Evolutionary conservation across 257 asterid genomes (phyloP).

Genomic region (Eustoma russellianum): DNA sequence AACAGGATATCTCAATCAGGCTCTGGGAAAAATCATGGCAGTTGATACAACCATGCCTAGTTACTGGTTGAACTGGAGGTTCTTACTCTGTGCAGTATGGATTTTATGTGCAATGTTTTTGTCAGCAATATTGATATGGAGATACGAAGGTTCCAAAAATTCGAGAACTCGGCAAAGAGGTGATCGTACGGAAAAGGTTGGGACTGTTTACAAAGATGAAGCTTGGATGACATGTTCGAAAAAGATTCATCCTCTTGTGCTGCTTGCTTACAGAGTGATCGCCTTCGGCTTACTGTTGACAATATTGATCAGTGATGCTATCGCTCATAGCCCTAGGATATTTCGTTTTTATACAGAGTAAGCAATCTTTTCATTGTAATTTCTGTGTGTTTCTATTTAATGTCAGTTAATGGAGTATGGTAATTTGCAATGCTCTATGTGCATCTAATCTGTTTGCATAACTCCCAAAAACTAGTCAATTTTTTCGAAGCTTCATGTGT

Average conservation of each 20-base stretch:
- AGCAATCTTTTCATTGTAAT: slow-evolving; percentile 15
- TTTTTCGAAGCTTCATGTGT: too few species aligned
- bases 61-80: slow-evolving; percentile 89
- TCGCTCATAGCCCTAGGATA: slow-evolving; percentile 26
- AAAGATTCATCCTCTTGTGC: slow-evolving; percentile 56
- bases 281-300: slow-evolving; percentile 46
- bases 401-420: too few species aligned
- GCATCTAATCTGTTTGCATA: too few species aligned
- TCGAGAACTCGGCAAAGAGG: slow-evolving; percentile 19
- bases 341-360: slow-evolving; percentile 71
- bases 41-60: slow-evolving; percentile 45
- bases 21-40: slow-evolving; percentile 41
- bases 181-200: slow-evolving; percentile 21
- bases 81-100: slow-evolving; percentile 57
- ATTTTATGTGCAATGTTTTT: slow-evolving; percentile 28
- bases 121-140: slow-evolving; percentile 58
- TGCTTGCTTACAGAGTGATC: slow-evolving; percentile 55
- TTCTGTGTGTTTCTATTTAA: too few species aligned
- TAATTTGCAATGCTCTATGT: neutral
- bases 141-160: slow-evolving; percentile 44
- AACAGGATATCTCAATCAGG: slow-evolving; percentile 31
- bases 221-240: slow-evolving; percentile 63
- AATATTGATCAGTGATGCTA: slow-evolving; percentile 42
- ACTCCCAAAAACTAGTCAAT: too few species aligned
- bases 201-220: slow-evolving; percentile 46